Evolutionary conservation across 345 rosid species (phyloP), one percentile per base, ranked within the genome.

Genomic region (Combretum micranthum): DNA sequence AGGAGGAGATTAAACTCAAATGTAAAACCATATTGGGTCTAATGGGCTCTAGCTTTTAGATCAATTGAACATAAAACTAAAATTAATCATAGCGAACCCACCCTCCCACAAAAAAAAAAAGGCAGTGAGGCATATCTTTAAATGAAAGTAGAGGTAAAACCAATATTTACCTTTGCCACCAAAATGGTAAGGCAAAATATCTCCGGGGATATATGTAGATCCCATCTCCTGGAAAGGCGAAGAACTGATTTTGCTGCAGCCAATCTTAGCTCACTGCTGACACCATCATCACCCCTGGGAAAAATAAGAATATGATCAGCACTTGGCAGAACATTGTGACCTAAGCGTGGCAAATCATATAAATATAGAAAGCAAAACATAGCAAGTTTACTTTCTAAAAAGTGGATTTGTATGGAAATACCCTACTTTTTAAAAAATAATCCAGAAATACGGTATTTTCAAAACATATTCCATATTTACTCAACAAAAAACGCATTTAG

Each of bases 201-300:
- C 59, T 78, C 78, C 17, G 96, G 88, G 56, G 90, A 75, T 63
- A 92, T 79, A 71, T 84, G 82, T 53, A 86, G 74, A 87, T 92
- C 93, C 96, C 92, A 92, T 83, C 80, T 92, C 71, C 84, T 83
- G 52, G 96, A 84, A 59, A 92, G 90, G 59, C 54, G 82, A 55
- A 92, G 82, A 67, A 92, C 78, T 64, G 95, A 80, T 77, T 88
- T 88, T 65, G 98, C 87, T 55, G 95, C 90, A 69, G 90, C 89
- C 64, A 88, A 64, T 80, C 89, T 84, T 45, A 81, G 49, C 57
- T 77, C 64, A 60, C 69, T 73, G 61, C 71, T 65, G 44, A 75
- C 78, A 15, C 58, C 66, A 67, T 66, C 82, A 62, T 96, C 88
- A 83, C 73, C 72, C 53, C n/a, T n/a, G 52, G 51, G 46, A 80